Base-by-base conservation (phyloP, 2,329 filamentous ascomycete genomes). In the Tothia fuscella region DNA sequence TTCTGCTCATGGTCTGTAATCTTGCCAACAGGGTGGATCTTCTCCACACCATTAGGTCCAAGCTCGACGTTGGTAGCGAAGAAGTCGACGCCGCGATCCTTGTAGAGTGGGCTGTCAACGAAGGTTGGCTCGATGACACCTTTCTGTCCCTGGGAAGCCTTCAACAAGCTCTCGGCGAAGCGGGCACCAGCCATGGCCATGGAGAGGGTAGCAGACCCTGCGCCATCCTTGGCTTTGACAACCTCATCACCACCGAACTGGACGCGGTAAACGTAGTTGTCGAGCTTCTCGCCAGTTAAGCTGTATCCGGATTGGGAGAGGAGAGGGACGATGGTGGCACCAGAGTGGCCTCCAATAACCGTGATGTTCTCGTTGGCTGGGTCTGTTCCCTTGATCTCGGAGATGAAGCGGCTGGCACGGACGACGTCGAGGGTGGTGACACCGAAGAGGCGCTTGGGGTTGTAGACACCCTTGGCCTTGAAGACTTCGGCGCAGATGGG, bases 221-320 rank as follows among this genome's bases (percentile, higher is more conserved):
- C 87, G 67, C 89, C 91, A 62, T 89, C 88, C 83, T 96, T 96
- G 68, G 89, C 91, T 79, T 95, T 78, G 71, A 96, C 89, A 54
- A 96, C 89, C 80, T 96, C 89, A 65, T 96, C 89, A 74, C 89
- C 89, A 66, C 91, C 89, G 65, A 96, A 96, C 73, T 96, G 89
- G 59, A 96, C 91, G 64, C 91, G 88, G 66, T 88, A 79, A 68
- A 96, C 72, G 57, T 96, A 85, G 48, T 75, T 74, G 51, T 78
- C 76, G 47, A 76, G 74, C 59, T 78, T 71, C 65, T 87, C 72
- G 65, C 85, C 81, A 56, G 76, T 71, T 57, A 96, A 84, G 59
- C 84, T 78, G 78, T 94, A 83, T 66, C 72, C 81, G 66, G 83
- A 86, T 76, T 96, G 91, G 62, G 82, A 89, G 72, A 98, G 87